Conservation (phyloP, 78 protist species). For the Monosiga brevicollis region DNA sequence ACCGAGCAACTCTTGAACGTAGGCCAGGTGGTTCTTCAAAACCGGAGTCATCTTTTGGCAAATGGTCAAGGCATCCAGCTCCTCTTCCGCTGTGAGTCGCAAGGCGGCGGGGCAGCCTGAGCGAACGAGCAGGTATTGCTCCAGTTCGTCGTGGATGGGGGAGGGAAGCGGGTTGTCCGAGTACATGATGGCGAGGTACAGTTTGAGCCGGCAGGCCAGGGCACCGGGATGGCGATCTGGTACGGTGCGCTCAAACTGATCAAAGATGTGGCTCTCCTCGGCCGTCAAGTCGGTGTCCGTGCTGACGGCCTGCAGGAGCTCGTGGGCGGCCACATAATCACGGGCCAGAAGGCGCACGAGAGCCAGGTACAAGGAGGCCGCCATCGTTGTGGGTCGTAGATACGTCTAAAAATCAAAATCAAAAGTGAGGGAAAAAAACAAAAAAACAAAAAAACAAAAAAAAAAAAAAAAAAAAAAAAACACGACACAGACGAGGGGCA, state of each 20-base stretch:
- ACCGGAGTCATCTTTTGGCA: neutral
- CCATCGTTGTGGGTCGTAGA: slow-evolving; percentile 21
- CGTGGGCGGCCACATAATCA: slow-evolving; percentile 13
- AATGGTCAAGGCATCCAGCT: neutral
- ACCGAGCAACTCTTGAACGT: neutral
- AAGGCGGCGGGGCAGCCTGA: slow-evolving; percentile 29
- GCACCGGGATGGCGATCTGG: slow-evolving; percentile 50
- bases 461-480: no score
- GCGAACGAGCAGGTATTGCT: neutral
- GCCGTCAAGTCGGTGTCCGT: slow-evolving; percentile 14
- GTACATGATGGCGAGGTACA: slow-evolving; percentile 15
- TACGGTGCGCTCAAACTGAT: neutral
- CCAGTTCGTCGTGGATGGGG: slow-evolving; percentile 14
- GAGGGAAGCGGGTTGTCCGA: slow-evolving; percentile 1
- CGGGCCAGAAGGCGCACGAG: slow-evolving; percentile 8
- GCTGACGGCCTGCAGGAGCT: slow-evolving; percentile 1
- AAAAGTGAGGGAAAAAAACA: no score
- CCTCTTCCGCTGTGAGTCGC: slow-evolving; percentile 33
- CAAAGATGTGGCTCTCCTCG: slow-evolving; percentile 29
- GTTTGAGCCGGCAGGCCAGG: slow-evolving; percentile 40
- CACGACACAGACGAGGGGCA: no score
- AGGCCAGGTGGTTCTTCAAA: neutral
- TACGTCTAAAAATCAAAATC: no score
- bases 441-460: no score
- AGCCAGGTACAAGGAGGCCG: slow-evolving; percentile 30